A percentile compares a stretch with the other conserved stretches of the same genome.
These are phyloP conservation scores for Aspergillus pseudoviridinutans DNA, from an alignment of 2,329 filamentous ascomycete genomes.

Conservation along the genomic window DNA sequence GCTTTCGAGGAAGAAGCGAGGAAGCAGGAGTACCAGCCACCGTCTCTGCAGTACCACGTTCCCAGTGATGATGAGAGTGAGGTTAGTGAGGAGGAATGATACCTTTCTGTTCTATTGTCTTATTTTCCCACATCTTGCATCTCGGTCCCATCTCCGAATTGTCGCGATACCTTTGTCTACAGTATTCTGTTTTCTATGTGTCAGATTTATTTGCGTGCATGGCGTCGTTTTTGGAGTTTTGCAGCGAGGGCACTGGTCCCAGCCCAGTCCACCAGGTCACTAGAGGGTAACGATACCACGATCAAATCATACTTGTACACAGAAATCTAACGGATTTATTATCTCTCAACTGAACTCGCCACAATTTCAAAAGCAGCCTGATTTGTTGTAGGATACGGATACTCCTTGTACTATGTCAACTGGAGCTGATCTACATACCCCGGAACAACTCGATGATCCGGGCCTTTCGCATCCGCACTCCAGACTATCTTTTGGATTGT, in stretches of 20 bases:
- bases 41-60: slow-evolving; percentile 29
- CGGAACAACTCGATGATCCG: slow-evolving; percentile 18
- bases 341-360: neutral
- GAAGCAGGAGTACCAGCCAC: slow-evolving; percentile 27
- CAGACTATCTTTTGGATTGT: slow-evolving; percentile 3
- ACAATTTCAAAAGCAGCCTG: neutral
- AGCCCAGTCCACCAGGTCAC: slow-evolving; percentile 4
- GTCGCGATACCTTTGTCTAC: neutral
- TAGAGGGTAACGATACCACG: slow-evolving; percentile 14
- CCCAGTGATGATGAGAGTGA: slow-evolving; percentile 57
- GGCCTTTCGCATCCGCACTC: slow-evolving; percentile 1
- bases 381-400: neutral
- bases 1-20: slow-evolving; percentile 47
- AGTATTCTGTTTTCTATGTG: neutral
- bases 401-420: neutral
- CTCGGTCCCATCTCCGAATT: neutral
- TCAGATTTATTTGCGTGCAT: slow-evolving; percentile 10
- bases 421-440: neutral
- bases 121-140: slow-evolving; percentile 1
- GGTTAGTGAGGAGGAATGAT: slow-evolving; percentile 62
- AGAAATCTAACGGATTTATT: neutral
- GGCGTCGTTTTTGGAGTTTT: slow-evolving; percentile 13
- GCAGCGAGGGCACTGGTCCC: slow-evolving; percentile 3
- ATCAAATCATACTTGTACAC: neutral
- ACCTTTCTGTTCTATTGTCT: neutral